Conservation (phyloP, 352 stramenopile genomes). For the Pythium biforme region DNA sequence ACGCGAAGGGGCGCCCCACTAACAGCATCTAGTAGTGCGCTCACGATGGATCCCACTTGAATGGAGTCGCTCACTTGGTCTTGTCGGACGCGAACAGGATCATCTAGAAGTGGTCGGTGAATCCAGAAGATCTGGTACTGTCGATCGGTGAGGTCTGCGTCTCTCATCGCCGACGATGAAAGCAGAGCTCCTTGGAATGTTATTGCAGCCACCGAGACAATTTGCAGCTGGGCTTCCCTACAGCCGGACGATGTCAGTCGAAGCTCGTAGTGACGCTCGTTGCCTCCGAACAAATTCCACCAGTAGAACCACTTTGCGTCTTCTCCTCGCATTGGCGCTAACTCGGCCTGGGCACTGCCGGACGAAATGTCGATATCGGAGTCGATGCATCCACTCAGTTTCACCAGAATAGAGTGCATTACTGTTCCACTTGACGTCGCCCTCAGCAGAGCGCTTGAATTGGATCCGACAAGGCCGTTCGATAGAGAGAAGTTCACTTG, state of each 20-base stretch:
- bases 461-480: conserved; percentile 13
- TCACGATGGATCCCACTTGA: not conserved
- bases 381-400: conserved; percentile 6
- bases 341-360: not conserved
- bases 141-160: not conserved
- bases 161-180: not conserved
- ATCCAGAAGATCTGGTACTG: conserved; percentile 18
- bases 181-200: not conserved
- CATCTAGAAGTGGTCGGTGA: not conserved
- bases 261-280: not conserved
- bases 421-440: not conserved
- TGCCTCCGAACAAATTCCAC: not conserved
- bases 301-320: not conserved
- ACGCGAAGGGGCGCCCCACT: not conserved
- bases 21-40: not conserved
- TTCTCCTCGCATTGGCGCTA: not conserved
- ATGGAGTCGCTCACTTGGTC: not conserved
- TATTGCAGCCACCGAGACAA: not conserved
- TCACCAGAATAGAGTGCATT: conserved; percentile 7
- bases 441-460: conserved; percentile 1
- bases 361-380: not conserved
- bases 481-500: not conserved
- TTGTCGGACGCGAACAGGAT: not conserved
- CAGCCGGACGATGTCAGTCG: conserved; percentile 5
- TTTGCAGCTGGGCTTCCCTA: not conserved